Evolutionary conservation across 805 yeast genomes (phyloP).

Genomic region (Hanseniaspora occidentalis): DNA sequence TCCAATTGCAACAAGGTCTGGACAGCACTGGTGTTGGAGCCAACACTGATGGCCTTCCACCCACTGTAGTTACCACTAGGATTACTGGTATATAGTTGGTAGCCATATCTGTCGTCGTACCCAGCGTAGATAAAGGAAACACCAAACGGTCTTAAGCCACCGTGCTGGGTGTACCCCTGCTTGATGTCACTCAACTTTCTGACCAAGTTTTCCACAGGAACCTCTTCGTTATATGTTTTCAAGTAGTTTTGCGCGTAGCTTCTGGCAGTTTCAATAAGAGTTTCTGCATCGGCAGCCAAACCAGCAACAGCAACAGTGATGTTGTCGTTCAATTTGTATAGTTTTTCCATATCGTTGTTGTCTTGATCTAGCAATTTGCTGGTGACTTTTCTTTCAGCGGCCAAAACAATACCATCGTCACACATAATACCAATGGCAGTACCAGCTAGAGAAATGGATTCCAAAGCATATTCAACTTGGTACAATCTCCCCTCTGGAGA

Average conservation of each 20-base stretch:
- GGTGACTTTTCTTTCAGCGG: constrained; percentile 94
- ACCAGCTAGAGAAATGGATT: constrained; percentile 95
- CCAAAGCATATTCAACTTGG: constrained; percentile 95
- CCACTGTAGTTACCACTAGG: constrained; percentile 98
- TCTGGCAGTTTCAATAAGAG: constrained; percentile 80
- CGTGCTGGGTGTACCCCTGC: constrained; percentile 97
- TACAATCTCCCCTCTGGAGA: constrained; percentile 98
- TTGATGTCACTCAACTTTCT: constrained; percentile 83
- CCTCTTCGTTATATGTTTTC: constrained; percentile 78
- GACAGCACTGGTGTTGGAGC: constrained; percentile 92
- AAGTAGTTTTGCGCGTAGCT: constrained; percentile 72
- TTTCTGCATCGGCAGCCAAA: constrained; percentile 92
- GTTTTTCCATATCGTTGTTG: constrained; percentile 64
- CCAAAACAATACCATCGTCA: constrained; percentile 81
- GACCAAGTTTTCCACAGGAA: constrained; percentile 87
- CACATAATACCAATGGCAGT: constrained; percentile 85
- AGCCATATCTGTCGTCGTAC: constrained; percentile 76
- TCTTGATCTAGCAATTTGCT: constrained; percentile 89
- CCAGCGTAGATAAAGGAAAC: constrained; percentile 96
- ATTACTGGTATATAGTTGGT: constrained; percentile 87
- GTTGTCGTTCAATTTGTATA: constrained; percentile 72
- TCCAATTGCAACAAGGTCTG: constrained; percentile 94
- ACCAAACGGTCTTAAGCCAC: constrained; percentile 97
- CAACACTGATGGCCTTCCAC: constrained; percentile 96
- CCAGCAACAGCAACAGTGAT: constrained; percentile 95